Evolutionary conservation across 345 rosid species (phyloP), one percentile per base, ranked within the genome.

Genomic region (Populus simonii): DNA sequence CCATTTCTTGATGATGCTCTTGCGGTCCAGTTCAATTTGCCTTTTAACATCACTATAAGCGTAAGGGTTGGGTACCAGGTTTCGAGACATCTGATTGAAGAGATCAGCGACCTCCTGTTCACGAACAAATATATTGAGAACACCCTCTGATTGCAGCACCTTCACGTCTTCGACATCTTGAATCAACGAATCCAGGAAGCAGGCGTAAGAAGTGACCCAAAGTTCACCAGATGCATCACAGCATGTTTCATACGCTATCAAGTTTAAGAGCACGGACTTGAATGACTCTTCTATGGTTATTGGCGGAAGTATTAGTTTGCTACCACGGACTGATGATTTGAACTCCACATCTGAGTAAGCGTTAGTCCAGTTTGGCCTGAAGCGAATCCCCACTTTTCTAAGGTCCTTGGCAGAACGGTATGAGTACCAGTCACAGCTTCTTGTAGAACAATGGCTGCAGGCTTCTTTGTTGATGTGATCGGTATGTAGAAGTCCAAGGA

Each of bases 201-300:
- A 78, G 0, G 76, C 36, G 13, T 66, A 81, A 13, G 84, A 82
- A 23, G 76, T 63, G 49, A 82, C 57, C 18, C 7, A 68, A 2
- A 63, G 75, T 6, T 75, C 75, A 1, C 81, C 70, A 1, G 29
- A 0, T 17, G 41, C 49, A 38, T 78, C 36, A 0, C 75, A 74
- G 51, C 74, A 80, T 67, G 62, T 74, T 41, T 77, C 86, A 16
- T 74, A 77, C 20, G 82, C 82, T 61, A 78, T 65, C 77, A 84
- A 47, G 75, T 84, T 83, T 20, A 77, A 39, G 25, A 84, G 36
- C 39, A 38, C 75, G 25, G 80, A 27, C 15, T 22, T 68, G 8
- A 82, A 78, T 7, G 78, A 74, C 53, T 84, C 77, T 51, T 78
- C 82, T 3, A 78, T 63, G 0, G 20, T 68, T 1, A 84, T 47